These are phyloP conservation scores for Collybia sp. DNA, from an alignment of 768 basidiomycete species.

Conservation along the genomic window DNA sequence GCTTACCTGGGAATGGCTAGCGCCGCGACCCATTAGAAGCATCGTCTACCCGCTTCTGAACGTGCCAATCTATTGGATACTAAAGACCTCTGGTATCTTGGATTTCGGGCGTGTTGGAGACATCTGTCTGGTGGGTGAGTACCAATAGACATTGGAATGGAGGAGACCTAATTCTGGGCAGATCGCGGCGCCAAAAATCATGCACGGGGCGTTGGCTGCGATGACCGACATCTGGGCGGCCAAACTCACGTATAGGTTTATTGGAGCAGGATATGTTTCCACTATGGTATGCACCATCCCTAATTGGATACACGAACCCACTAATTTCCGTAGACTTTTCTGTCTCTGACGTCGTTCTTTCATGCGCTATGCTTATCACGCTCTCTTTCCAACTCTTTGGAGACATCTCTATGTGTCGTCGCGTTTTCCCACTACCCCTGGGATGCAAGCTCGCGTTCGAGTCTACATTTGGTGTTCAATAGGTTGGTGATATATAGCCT, in stretches of 20 bases:
- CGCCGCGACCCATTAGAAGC: conserved; percentile 66
- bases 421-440: conserved; percentile 81
- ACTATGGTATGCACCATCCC: conserved; percentile 58
- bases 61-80: conserved; percentile 68
- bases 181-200: conserved; percentile 69
- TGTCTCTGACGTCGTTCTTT: conserved; percentile 87
- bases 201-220: conserved; percentile 77
- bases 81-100: conserved; percentile 57
- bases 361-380: conserved; percentile 80
- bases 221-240: conserved; percentile 74
- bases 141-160: background rate
- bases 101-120: conserved; percentile 27
- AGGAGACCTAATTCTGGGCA: conserved; percentile 21
- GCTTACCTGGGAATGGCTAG: conserved; percentile 95
- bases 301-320: background rate
- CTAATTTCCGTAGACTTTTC: conserved; percentile 21
- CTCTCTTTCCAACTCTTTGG: conserved; percentile 89
- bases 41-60: conserved; percentile 81
- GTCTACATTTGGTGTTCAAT: conserved; percentile 33
- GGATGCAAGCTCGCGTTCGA: conserved; percentile 36
- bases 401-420: conserved; percentile 77
- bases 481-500: conserved; percentile 18
- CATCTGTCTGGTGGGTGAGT: conserved; percentile 58
- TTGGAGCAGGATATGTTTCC: conserved; percentile 54
- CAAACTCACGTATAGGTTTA: conserved; percentile 49